These are phyloP conservation scores for Aspergillus cavernicola DNA, from an alignment of 495 filamentous ascomycete species.

Conservation along the genomic window DNA sequence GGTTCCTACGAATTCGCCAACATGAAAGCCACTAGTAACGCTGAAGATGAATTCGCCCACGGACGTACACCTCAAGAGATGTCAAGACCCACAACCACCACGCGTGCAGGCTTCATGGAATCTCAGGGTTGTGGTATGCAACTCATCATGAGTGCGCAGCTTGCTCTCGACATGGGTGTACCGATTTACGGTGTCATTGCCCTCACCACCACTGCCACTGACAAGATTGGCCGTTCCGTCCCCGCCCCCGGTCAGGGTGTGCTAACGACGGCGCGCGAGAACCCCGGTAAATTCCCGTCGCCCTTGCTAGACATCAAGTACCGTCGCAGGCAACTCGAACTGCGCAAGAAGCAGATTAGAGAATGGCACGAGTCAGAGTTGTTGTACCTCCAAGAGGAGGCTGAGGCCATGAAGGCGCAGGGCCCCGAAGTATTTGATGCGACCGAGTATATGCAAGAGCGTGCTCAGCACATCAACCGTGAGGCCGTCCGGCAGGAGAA, in stretches of 20 bases:
- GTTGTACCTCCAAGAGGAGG: conserved; percentile 87
- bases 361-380: conserved; percentile 95
- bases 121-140: conserved; percentile 98
- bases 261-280: conserved; percentile 93
- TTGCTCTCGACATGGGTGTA: conserved; percentile 97
- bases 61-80: conserved; percentile 95
- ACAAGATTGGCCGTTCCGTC: conserved; percentile 97
- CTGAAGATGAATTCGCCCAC: conserved; percentile 91
- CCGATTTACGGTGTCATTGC: conserved; percentile 95
- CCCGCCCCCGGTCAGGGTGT: conserved; percentile 96
- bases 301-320: conserved; percentile 96
- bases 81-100: conserved; percentile 96
- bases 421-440: conserved; percentile 63
- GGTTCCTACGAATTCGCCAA: conserved; percentile 99
- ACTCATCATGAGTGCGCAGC: conserved; percentile 94
- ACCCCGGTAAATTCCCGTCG: conserved; percentile 84
- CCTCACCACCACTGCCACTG: conserved; percentile 93
- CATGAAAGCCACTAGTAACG: conserved; percentile 99
- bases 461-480: conserved; percentile 79
- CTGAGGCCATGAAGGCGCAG: conserved; percentile 84
- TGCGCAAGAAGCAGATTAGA: conserved; percentile 86
- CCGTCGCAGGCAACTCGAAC: conserved; percentile 87
- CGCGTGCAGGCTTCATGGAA: conserved; percentile 98
- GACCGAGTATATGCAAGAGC: conserved; percentile 80
- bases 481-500: conserved; percentile 88